Evolutionary conservation across 345 rosid species (phyloP), one percentile per base, ranked within the genome.

Genomic region (Geranium brycei): DNA sequence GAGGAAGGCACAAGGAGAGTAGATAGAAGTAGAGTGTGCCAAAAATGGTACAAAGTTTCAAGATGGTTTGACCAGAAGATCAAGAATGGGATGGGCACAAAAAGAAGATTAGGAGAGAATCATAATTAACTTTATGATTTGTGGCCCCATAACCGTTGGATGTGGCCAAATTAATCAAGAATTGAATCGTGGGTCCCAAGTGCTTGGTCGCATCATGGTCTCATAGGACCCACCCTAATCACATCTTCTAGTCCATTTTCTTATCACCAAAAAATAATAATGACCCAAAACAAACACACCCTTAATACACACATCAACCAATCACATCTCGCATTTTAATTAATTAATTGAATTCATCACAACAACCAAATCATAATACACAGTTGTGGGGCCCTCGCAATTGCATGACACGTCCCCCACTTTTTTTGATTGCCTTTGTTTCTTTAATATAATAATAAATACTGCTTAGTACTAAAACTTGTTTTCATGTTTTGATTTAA

Each of bases 211-310:
- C 55, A 57, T 28, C 40, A 65, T 67, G 12, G 75, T 75, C 80
- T 76, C n/a, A 23, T 58, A 23, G 80, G 77, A 7, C 78, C 82
- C 76, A 73, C 47, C 62, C 59, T 53, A 4, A 75, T 80, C 76
- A 75, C 57, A 77, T 70, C 62, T 62, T 47, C 55, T 6, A 41
- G 58, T 63, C 72, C 66, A 67, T 60, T 40, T 23, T 30, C 73
- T 71, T 67, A 62, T 73, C 71, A 19, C 31, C 14, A 47, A 13
- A 11, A 47, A 35, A 0, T 4, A 35, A 35, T 35, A 47, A 56
- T 40, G 38, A 7, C 6, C 8, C 51, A 19, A 57, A 57, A 16
- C 10, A 16, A n/a, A 56, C 3, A 13, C 18, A n/a, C 40, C 17
- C 72, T 47, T 58, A 41, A 8, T 64, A 12, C 13, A 57, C 11